Conservation (phyloP, 73 alveolate genomes). For the Durusdinium trenchii region DNA sequence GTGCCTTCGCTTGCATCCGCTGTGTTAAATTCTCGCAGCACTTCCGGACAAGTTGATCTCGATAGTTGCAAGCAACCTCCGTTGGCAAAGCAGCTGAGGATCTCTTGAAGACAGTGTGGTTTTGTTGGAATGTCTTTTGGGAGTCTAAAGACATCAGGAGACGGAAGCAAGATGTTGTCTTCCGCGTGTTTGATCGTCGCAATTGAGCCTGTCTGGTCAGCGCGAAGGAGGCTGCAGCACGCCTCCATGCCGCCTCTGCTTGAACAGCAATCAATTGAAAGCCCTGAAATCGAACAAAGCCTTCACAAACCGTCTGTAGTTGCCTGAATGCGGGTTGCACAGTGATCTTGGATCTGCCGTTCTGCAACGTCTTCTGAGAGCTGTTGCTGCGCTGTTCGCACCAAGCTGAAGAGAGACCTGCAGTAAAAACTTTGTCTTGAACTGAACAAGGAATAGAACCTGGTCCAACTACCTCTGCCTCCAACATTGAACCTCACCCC, state of each 20-base stretch:
- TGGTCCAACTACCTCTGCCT: no score
- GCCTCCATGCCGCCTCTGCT: slow-evolving; percentile 30
- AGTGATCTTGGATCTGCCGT: slow-evolving; percentile 25
- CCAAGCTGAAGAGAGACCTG: slow-evolving; percentile 28
- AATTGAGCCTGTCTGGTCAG: not conserved
- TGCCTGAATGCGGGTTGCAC: slow-evolving; percentile 33
- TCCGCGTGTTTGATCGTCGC: not conserved
- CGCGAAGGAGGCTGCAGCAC: not conserved
- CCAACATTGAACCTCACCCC: no score
- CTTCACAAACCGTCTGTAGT: not conserved
- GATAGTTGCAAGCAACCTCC: slow-evolving; percentile 31
- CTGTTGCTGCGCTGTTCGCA: slow-evolving; percentile 52
- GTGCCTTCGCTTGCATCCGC: slow-evolving; percentile 50
- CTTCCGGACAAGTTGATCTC: not conserved
- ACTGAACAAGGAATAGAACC: not conserved
- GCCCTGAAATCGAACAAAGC: not conserved
- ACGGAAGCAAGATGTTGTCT: not conserved
- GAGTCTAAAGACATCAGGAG: no score
- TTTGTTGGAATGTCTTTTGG: no score
- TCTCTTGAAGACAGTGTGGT: no score
- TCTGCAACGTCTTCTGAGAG: not conserved
- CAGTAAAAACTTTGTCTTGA: not conserved
- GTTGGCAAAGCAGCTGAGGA: no score
- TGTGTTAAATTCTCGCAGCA: slow-evolving; percentile 25
- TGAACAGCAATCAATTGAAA: not conserved